Evolutionary conservation across 768 basidiomycete genomes (phyloP).

Genomic region (Basidioascus undulatus): DNA sequence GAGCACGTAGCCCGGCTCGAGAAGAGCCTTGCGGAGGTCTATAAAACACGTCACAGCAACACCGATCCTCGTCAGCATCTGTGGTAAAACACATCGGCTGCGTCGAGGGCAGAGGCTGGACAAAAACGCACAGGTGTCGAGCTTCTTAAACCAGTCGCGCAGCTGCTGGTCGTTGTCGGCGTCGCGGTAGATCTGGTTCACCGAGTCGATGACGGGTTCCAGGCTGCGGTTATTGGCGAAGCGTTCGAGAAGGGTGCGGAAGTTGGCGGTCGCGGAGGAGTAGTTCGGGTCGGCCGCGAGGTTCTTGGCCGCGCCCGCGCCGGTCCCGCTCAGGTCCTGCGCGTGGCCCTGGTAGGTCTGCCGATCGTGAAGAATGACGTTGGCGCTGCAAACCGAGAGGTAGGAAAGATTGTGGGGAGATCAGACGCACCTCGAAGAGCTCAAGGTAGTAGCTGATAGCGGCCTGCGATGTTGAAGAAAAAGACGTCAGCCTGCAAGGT

Average conservation of each 20-base stretch:
- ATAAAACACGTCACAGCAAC: neutral
- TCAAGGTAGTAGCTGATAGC: slow-evolving; percentile 48
- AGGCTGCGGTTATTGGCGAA: slow-evolving; percentile 57
- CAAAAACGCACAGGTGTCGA: slow-evolving; percentile 26
- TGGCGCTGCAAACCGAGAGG: too few species aligned
- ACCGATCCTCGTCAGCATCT: too few species aligned
- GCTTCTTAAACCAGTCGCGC: slow-evolving; percentile 39
- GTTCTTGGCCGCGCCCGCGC: slow-evolving; percentile 16
- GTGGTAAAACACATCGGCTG: neutral
- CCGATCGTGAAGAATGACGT: neutral
- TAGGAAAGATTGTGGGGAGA: too few species aligned
- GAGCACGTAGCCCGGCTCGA: slow-evolving; percentile 69
- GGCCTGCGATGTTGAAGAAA: slow-evolving; percentile 22
- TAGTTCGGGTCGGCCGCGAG: slow-evolving; percentile 31
- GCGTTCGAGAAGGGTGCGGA: slow-evolving; percentile 65
- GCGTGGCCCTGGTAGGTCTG: slow-evolving; percentile 24
- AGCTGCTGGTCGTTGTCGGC: slow-evolving; percentile 49
- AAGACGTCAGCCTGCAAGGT: slow-evolving; percentile 26
- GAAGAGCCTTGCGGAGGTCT: slow-evolving; percentile 34
- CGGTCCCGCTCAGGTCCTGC: slow-evolving; percentile 20
- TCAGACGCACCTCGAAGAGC: slow-evolving; percentile 33
- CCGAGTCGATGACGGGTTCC: slow-evolving; percentile 40
- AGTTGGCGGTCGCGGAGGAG: slow-evolving; percentile 24
- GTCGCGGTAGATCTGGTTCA: slow-evolving; percentile 47
- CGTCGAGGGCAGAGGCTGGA: neutral